Evolutionary conservation across 805 yeast species (phyloP).

Genomic region (Lachancea meyersii): DNA sequence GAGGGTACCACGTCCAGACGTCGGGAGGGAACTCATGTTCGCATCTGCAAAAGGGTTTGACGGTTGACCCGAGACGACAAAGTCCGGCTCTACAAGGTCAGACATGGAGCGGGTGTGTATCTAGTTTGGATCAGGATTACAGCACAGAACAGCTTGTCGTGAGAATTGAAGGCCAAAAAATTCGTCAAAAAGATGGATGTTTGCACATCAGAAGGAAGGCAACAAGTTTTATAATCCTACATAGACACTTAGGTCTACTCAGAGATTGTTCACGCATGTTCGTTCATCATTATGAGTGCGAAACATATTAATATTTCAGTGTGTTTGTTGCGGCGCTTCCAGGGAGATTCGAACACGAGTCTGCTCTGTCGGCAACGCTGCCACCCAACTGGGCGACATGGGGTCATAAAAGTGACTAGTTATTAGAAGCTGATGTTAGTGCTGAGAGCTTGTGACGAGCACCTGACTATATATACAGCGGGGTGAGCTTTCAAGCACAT

Average conservation of each 20-base stretch:
- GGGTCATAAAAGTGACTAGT: slow-evolving; percentile 7
- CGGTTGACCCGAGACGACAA: slow-evolving; percentile 13
- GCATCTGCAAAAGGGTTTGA: not conserved
- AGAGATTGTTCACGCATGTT: slow-evolving; percentile 38
- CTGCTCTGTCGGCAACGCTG: slow-evolving; percentile 1
- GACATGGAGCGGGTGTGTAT: slow-evolving; percentile 1
- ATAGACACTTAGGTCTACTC: slow-evolving; percentile 23
- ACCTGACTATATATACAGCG: too few species aligned
- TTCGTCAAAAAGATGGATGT: slow-evolving; percentile 2
- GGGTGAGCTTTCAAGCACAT: too few species aligned
- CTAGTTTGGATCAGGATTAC: not conserved
- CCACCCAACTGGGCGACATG: slow-evolving; percentile 11
- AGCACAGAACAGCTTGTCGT: too few species aligned
- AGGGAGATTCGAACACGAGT: slow-evolving; percentile 8
- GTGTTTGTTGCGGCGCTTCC: slow-evolving; percentile 1
- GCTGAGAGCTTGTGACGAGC: too few species aligned
- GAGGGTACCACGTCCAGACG: slow-evolving; percentile 27
- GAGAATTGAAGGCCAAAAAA: not conserved
- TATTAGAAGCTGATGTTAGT: not conserved
- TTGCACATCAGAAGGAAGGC: slow-evolving; percentile 36
- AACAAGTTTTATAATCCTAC: slow-evolving; percentile 35
- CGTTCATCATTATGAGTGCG: slow-evolving; percentile 29
- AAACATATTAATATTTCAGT: not conserved
- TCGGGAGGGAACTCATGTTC: not conserved
- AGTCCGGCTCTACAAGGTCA: slow-evolving; percentile 25